phyloP scores from a whole-genome alignment of 805 yeast genomes.

The Metschnikowia borealis region DNA sequence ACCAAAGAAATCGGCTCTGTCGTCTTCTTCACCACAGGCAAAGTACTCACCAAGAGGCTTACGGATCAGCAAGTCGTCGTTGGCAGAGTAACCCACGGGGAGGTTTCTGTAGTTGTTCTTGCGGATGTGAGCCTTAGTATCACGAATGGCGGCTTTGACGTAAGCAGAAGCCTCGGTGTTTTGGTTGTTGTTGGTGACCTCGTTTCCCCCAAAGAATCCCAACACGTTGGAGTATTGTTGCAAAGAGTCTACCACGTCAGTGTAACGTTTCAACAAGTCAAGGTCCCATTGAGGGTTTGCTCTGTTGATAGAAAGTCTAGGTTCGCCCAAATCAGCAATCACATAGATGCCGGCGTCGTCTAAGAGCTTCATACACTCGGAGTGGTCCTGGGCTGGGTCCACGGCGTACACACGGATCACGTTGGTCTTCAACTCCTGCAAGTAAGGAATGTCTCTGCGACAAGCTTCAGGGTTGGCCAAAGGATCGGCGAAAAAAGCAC shows the following conservation, averaged over 20 bases:
- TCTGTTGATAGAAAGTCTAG: slow-evolving; percentile 60
- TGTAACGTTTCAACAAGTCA: slow-evolving; percentile 62
- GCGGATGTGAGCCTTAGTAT: slow-evolving; percentile 63
- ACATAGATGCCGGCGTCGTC: slow-evolving; percentile 88
- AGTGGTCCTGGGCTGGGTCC: slow-evolving; percentile 59
- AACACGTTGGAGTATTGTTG: slow-evolving; percentile 66
- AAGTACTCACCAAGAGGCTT: slow-evolving; percentile 68
- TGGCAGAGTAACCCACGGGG: slow-evolving; percentile 81
- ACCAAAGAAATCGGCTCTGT: slow-evolving; percentile 77
- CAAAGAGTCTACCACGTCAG: slow-evolving; percentile 64
- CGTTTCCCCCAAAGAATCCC: slow-evolving; percentile 86
- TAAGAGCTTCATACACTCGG: slow-evolving; percentile 62
- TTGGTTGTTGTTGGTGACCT: slow-evolving; percentile 63
- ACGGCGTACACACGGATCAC: slow-evolving; percentile 75
- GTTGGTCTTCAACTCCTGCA: slow-evolving; percentile 59
- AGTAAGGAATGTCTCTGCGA: slow-evolving; percentile 70
- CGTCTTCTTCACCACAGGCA: slow-evolving; percentile 65
- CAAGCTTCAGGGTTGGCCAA: slow-evolving; percentile 60
- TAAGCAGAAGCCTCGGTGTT: slow-evolving; percentile 76
- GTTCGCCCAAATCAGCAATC: slow-evolving; percentile 81
- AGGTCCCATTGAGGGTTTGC: slow-evolving; percentile 59
- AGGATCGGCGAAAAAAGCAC: slow-evolving; percentile 59
- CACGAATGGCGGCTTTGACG: slow-evolving; percentile 82
- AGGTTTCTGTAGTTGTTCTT: slow-evolving; percentile 58
- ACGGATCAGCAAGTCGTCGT: slow-evolving; percentile 68